These are phyloP conservation scores for Coccinonectria pachysandricola DNA, from an alignment of 2,329 filamentous ascomycete species.

Conservation along the genomic window DNA sequence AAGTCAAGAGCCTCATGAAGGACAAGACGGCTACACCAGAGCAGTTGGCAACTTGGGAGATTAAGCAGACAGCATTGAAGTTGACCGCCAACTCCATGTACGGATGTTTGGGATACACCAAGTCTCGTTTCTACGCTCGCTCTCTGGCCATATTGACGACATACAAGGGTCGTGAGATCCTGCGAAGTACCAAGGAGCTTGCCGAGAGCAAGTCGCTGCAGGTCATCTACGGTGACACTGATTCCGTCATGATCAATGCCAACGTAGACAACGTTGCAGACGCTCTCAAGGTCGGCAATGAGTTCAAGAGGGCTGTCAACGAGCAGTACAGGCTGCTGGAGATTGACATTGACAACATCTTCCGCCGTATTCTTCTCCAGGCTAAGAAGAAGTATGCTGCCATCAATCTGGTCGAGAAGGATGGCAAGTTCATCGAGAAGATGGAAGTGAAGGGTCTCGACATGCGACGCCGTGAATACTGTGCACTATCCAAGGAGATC, in stretches of 20 bases:
- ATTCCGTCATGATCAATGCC: conserved; percentile 99
- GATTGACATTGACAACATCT: conserved; percentile 97
- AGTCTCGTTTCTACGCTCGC: conserved; percentile 92
- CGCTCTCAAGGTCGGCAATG: conserved; percentile 80
- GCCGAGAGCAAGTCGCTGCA: conserved; percentile 84
- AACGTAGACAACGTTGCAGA: conserved; percentile 90
- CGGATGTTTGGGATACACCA: conserved; percentile 92
- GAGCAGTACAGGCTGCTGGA: conserved; percentile 86
- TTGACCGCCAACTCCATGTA: conserved; percentile 99
- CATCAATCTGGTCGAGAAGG: conserved; percentile 81
- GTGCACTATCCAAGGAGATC: conserved; percentile 87
- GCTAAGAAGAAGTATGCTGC: conserved; percentile 99
- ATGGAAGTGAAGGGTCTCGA: conserved; percentile 97
- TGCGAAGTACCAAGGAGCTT: conserved; percentile 89
- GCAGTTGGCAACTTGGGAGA: conserved; percentile 90
- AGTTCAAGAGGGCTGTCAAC: conserved; percentile 94
- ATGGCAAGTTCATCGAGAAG: conserved; percentile 85
- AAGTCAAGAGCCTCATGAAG: conserved; percentile 97
- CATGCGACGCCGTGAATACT: conserved; percentile 97
- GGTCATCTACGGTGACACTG: conserved; percentile 97
- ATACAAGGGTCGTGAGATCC: conserved; percentile 94
- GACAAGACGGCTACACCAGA: conserved; percentile 77
- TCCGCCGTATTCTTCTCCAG: conserved; percentile 83
- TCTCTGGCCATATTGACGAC: conserved; percentile 93
- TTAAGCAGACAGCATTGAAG: conserved; percentile 93